Percentiles rank a stretch among this genome's conserved stretches.
phyloP scores from a whole-genome alignment of 2,329 filamentous ascomycete genomes.

The Fonsecaea erecta region DNA sequence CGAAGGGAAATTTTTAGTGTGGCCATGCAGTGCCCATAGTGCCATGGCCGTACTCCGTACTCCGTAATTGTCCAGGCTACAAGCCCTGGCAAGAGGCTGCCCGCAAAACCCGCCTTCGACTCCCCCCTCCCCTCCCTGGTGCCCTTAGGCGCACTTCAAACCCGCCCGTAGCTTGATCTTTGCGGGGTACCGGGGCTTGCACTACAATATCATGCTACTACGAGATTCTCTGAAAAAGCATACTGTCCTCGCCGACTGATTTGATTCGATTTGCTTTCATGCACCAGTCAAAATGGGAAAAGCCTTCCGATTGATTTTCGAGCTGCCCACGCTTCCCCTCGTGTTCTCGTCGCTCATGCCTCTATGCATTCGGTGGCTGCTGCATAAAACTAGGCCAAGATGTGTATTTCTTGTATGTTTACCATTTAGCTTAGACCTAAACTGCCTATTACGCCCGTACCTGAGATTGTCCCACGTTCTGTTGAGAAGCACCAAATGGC shows the following conservation, averaged over 20 bases:
- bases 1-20: slow-evolving; percentile 1
- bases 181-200: background rate
- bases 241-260: background rate
- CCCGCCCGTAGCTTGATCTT: background rate
- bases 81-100: background rate
- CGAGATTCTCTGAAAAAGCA: background rate
- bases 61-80: background rate
- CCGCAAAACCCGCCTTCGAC: background rate
- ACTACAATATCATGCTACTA: background rate
- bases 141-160: background rate
- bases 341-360: slow-evolving; percentile 5
- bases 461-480: background rate
- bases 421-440: background rate
- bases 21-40: background rate
- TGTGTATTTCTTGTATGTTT: background rate
- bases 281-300: slow-evolving; percentile 4
- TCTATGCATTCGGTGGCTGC: background rate
- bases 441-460: slow-evolving; percentile 10
- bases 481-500: background rate
- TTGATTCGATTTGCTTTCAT: slow-evolving; percentile 6
- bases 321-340: background rate
- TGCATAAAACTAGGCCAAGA: slow-evolving; percentile 1
- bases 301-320: slow-evolving; percentile 17
- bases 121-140: background rate
- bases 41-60: background rate